Evolutionary conservation across 1,284 basidiomycete species (phyloP), one percentile per base, ranked within the genome.

Genomic region (Afroboletus lepidellus): DNA sequence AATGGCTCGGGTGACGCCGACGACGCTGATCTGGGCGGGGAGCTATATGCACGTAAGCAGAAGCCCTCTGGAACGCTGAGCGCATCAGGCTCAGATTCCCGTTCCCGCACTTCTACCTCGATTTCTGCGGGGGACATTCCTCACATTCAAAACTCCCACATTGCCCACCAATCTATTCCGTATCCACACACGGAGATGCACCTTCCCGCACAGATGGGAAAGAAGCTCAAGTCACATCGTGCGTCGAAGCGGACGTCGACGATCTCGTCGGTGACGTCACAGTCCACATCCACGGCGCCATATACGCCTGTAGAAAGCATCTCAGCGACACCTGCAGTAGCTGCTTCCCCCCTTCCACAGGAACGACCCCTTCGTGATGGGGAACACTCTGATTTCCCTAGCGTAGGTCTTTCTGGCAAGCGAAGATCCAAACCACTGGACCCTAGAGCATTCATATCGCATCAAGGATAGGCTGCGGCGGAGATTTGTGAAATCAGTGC

Each of bases 11-110:
- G 69, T 1, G 78, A 77, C 1, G 77, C 68, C 2, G 81, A 78
- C 8, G 76, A 73, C 37, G 81, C 80, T 0, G 85, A 87, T 65
- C 74, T 87, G 20, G 85, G 78, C 41, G 85, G 78, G 0, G 76
- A 73, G 37, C 56, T 77, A 3, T 86, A 87, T 61, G 62, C 78
- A 1, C 72, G 76, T 41, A 66, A 61, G 41, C 64, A 71, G 38
- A 67, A 66, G 3, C 56, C 59, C 8, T 59, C 68, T 2, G 65
- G 64, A n/a, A 61, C 57, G 5, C 63, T 67, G 4, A 69, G 68
- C 18, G 72, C 72, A 9, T 70, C 67, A 21, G 75, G 73, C 16
- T 85, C 83, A 0, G 81, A 83, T 55, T 82, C 82, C 2, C 77
- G 76, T 32, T 84, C 83, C 7, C 76, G 77, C 32, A 83, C 82